Conservation (phyloP, 768 basidiomycete species). For the Termitomyces sp. region DNA sequence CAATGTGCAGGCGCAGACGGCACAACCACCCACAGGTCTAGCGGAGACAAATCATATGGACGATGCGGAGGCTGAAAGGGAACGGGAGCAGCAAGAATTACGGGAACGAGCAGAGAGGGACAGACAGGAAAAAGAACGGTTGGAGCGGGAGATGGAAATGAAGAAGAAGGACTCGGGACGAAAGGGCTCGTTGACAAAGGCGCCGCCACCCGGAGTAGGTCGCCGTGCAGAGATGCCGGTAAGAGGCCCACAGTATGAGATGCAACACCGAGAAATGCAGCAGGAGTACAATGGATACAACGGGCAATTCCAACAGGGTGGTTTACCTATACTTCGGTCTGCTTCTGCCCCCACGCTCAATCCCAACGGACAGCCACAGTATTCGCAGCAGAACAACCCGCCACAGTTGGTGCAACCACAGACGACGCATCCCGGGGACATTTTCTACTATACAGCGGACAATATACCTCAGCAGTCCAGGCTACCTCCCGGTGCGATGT, state of each 20-base stretch:
- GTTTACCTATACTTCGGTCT: slow-evolving; percentile 18
- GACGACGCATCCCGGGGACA: slow-evolving; percentile 23
- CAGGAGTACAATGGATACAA: slow-evolving; percentile 67
- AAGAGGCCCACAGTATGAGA: slow-evolving; percentile 86
- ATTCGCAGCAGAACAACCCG: slow-evolving; percentile 21
- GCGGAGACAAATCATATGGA: slow-evolving; percentile 25
- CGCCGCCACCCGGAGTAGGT: slow-evolving; percentile 37
- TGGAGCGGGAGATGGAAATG: slow-evolving; percentile 43
- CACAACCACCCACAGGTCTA: slow-evolving; percentile 21
- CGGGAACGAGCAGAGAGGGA: slow-evolving; percentile 42
- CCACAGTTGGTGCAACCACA: slow-evolving; percentile 23
- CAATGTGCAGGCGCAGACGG: slow-evolving; percentile 21
- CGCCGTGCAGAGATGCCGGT: slow-evolving; percentile 84
- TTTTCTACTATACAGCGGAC: slow-evolving; percentile 33
- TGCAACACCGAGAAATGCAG: slow-evolving; percentile 91
- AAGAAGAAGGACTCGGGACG: slow-evolving; percentile 52
- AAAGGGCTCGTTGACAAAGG: slow-evolving; percentile 65
- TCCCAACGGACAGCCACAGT: slow-evolving; percentile 22
- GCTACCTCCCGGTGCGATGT: slow-evolving; percentile 59
- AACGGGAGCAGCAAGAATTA: slow-evolving; percentile 28
- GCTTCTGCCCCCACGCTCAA: slow-evolving; percentile 18
- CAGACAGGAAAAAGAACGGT: slow-evolving; percentile 33
- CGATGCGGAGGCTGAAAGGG: slow-evolving; percentile 33
- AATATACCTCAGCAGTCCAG: slow-evolving; percentile 29
- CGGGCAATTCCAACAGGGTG: slow-evolving; percentile 27